These are phyloP conservation scores for Mesembryanthemum crystallinum DNA, from an alignment of 148 eudicot species.

Conservation along the genomic window DNA sequence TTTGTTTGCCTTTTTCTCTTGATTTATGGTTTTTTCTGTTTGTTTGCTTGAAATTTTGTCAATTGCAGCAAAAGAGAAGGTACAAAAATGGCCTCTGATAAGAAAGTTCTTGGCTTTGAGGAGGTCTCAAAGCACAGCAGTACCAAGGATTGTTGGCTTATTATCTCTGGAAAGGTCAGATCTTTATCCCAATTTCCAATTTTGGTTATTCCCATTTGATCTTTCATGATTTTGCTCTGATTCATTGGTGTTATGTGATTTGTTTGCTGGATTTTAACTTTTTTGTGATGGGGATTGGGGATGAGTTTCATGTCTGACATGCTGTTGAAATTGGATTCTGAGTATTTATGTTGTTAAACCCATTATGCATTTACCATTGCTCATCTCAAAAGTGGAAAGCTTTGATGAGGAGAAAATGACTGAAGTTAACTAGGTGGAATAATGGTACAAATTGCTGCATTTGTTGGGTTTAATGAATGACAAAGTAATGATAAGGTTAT, in stretches of 20 bases:
- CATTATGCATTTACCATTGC: neutral
- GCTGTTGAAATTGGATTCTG: neutral
- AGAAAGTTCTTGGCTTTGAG: conserved; percentile 46
- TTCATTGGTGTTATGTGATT: neutral
- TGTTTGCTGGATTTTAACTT: neutral
- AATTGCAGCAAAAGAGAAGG: conserved; percentile 29
- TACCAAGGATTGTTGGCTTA: conserved; percentile 64
- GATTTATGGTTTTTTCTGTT: neutral
- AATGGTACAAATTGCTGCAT: neutral
- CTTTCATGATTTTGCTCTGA: neutral
- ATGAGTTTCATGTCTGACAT: neutral
- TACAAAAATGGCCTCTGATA: conserved; percentile 48
- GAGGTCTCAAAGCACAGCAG: conserved; percentile 61
- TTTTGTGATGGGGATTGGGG: neutral
- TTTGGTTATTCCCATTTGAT: neutral
- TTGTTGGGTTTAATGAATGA: neutral
- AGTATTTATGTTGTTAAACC: neutral
- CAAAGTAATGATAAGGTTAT: neutral
- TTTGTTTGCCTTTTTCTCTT: neutral
- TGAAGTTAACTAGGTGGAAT: neutral
- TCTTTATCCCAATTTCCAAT: conserved; percentile 16
- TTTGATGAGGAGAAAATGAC: neutral
- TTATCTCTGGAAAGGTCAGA: conserved; percentile 60
- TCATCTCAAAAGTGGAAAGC: neutral
- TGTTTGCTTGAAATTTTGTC: neutral